Conservation (phyloP, 2,329 filamentous ascomycete genomes). For the Falciphora oryzae region DNA sequence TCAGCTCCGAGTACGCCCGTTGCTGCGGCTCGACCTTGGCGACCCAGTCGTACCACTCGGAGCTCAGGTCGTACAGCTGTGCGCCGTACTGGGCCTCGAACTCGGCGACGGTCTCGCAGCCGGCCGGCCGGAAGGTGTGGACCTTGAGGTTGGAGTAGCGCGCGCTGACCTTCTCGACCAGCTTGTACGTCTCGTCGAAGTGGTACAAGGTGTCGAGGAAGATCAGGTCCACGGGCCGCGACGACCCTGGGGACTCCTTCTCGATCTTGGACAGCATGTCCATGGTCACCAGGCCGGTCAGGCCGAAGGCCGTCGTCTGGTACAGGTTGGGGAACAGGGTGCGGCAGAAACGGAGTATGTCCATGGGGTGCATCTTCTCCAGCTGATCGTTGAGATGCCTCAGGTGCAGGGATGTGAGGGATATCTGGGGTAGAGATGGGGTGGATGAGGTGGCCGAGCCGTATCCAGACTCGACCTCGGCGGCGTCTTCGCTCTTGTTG, state of each 20-base stretch:
- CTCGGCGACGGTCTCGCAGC: slow-evolving; percentile 63
- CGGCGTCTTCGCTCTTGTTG: slow-evolving; percentile 31
- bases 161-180: slow-evolving; percentile 67
- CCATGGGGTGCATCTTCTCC: slow-evolving; percentile 80
- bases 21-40: slow-evolving; percentile 97
- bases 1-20: slow-evolving; percentile 80
- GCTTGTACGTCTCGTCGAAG: slow-evolving; percentile 69
- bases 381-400: slow-evolving; percentile 87
- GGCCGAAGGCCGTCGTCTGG: slow-evolving; percentile 78
- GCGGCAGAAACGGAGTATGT: slow-evolving; percentile 88
- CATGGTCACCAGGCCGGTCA: slow-evolving; percentile 75
- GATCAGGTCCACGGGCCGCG: slow-evolving; percentile 55
- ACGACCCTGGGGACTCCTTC: slow-evolving; percentile 48
- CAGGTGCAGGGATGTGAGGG: slow-evolving; percentile 82
- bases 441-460: slow-evolving; percentile 57
- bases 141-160: slow-evolving; percentile 75
- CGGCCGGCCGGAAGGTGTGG: slow-evolving; percentile 85
- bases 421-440: slow-evolving; percentile 66
- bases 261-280: slow-evolving; percentile 79
- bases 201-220: slow-evolving; percentile 83
- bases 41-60: slow-evolving; percentile 91
- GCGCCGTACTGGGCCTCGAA: slow-evolving; percentile 76
- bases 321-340: slow-evolving; percentile 84
- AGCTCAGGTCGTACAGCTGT: slow-evolving; percentile 75
- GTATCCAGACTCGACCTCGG: slow-evolving; percentile 75